Percentiles rank a stretch among this genome's conserved stretches.
These are phyloP conservation scores for Entomortierella lignicola DNA, from an alignment of 192 early-diverging fungal genomes.

Conservation along the genomic window DNA sequence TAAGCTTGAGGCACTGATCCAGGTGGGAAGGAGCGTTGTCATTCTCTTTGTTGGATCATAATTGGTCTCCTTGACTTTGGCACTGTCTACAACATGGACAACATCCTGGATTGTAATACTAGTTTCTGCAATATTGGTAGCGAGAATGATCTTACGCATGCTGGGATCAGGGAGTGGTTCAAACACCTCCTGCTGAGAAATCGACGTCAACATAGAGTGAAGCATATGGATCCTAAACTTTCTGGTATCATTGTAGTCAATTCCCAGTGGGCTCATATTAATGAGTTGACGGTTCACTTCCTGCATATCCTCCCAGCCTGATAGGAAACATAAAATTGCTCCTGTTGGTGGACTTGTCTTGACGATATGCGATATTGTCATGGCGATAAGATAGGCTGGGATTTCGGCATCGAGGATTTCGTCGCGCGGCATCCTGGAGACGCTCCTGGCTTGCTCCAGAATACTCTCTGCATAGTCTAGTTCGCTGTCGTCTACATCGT, in stretches of 20 bases:
- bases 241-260: slow-evolving; percentile 59
- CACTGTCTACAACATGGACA: slow-evolving; percentile 76
- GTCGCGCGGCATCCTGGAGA: slow-evolving; percentile 48
- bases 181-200: slow-evolving; percentile 74
- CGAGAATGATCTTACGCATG: slow-evolving; percentile 72
- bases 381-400: slow-evolving; percentile 52
- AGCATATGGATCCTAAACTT: slow-evolving; percentile 64
- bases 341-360: slow-evolving; percentile 59
- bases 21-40: slow-evolving; percentile 55
- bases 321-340: slow-evolving; percentile 81
- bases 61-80: slow-evolving; percentile 72
- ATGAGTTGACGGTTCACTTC: slow-evolving; percentile 57
- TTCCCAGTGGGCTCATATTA: slow-evolving; percentile 54
- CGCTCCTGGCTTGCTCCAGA: slow-evolving; percentile 54
- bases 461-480: slow-evolving; percentile 48
- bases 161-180: slow-evolving; percentile 55
- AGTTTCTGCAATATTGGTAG: slow-evolving; percentile 83
- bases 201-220: slow-evolving; percentile 71
- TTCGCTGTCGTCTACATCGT: slow-evolving; percentile 54
- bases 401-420: slow-evolving; percentile 57
- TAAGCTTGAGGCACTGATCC: slow-evolving; percentile 67
- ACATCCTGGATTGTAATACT: slow-evolving; percentile 81
- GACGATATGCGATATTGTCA: slow-evolving; percentile 57
- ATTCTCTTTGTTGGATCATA: slow-evolving; percentile 59
- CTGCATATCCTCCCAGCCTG: slow-evolving; percentile 74